Percentiles rank a stretch among this genome's conserved stretches.
Evolutionary conservation across 1,284 basidiomycete genomes (phyloP).

Genomic region (Ceraceosorus guamensis): DNA sequence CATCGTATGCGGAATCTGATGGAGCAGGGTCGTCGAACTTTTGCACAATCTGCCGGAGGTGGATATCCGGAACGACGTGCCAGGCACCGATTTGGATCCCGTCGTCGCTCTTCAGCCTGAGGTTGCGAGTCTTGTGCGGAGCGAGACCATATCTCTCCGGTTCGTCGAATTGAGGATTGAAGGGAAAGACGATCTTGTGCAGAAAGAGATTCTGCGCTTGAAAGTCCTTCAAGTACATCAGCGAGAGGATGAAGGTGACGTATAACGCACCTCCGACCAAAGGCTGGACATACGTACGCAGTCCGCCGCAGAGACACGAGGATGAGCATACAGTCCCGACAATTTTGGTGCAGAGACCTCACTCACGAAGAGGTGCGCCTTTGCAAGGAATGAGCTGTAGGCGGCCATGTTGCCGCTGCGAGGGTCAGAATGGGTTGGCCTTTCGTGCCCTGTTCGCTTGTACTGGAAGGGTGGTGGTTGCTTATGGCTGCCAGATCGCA

Average conservation of each 20-base stretch:
- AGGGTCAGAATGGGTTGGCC: too few species aligned
- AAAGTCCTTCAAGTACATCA: constrained; percentile 17
- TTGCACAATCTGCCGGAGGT: not conserved
- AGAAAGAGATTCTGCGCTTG: constrained; percentile 26
- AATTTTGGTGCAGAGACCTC: too few species aligned
- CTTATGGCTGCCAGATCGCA: too few species aligned
- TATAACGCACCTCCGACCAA: constrained; percentile 13
- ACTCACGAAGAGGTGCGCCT: too few species aligned
- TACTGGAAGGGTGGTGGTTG: too few species aligned
- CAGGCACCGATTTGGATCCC: constrained; percentile 72
- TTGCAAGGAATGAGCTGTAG: too few species aligned
- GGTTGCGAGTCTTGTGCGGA: constrained; percentile 72
- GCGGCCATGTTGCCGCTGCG: too few species aligned
- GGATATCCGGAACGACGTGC: constrained; percentile 71
- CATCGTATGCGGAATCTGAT: constrained; percentile 21
- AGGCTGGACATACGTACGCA: too few species aligned
- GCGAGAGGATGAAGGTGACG: constrained; percentile 19
- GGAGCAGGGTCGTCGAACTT: not conserved
- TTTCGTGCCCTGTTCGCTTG: too few species aligned
- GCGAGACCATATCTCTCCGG: constrained; percentile 21
- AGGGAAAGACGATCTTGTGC: constrained; percentile 24
- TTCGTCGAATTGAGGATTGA: constrained; percentile 15
- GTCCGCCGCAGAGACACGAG: too few species aligned
- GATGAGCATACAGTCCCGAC: too few species aligned
- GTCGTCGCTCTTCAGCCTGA: constrained; percentile 66